Evolutionary conservation across 1,284 basidiomycete genomes (phyloP).

Genomic region (Clitocybe nebularis): DNA sequence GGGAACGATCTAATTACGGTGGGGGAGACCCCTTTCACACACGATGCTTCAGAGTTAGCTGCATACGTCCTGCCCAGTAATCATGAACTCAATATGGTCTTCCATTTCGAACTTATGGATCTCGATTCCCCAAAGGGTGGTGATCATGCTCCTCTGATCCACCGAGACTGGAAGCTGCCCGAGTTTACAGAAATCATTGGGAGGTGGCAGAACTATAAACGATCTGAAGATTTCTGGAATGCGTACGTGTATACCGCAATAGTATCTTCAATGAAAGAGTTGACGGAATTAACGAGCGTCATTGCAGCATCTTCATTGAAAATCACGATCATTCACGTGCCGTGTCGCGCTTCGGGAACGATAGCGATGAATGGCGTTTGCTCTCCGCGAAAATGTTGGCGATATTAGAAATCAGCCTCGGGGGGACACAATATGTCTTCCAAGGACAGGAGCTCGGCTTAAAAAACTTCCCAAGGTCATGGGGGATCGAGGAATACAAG

Average conservation of each 20-base stretch:
- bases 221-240: slow-evolving; percentile 63
- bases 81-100: slow-evolving; percentile 67
- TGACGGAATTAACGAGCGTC: slow-evolving; percentile 1
- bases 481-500: slow-evolving; percentile 72
- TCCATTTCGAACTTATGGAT: slow-evolving; percentile 64
- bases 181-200: slow-evolving; percentile 55
- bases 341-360: slow-evolving; percentile 65
- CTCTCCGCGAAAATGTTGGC: slow-evolving; percentile 63
- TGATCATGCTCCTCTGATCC: slow-evolving; percentile 35
- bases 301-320: slow-evolving; percentile 51
- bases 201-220: slow-evolving; percentile 59
- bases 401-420: slow-evolving; percentile 55
- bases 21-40: slow-evolving; percentile 62
- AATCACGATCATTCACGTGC: slow-evolving; percentile 66
- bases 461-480: slow-evolving; percentile 61
- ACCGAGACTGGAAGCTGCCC: slow-evolving; percentile 47
- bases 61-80: slow-evolving; percentile 58
- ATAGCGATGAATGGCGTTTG: slow-evolving; percentile 49
- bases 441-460: slow-evolving; percentile 74
- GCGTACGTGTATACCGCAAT: slow-evolving; percentile 33
- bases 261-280: slow-evolving; percentile 1
- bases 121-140: slow-evolving; percentile 40
- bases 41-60: slow-evolving; percentile 45
- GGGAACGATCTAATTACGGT: slow-evolving; percentile 61
- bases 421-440: slow-evolving; percentile 70